Percentiles rank a stretch among this genome's conserved stretches.
These are phyloP conservation scores for Cercospora sp. DNA, from an alignment of 2,329 filamentous ascomycete species.

Conservation along the genomic window DNA sequence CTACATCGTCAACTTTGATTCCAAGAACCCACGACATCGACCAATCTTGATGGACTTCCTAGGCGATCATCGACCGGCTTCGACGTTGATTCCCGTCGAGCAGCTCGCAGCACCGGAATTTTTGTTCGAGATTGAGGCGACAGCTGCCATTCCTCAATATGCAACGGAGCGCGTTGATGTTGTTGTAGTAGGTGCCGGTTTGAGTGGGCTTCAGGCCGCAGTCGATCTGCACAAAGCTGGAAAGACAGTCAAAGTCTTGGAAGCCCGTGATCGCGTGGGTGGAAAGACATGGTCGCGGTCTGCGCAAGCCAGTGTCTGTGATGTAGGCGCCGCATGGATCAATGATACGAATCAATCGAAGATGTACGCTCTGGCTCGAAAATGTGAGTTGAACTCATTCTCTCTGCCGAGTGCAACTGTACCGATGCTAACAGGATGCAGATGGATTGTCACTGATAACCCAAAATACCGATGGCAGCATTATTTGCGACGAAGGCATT, in stretches of 20 bases:
- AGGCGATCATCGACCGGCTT: slow-evolving; percentile 30
- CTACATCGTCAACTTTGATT: slow-evolving; percentile 34
- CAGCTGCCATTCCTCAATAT: slow-evolving; percentile 26
- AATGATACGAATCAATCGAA: slow-evolving; percentile 56
- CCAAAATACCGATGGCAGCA: slow-evolving; percentile 52
- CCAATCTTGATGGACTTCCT: slow-evolving; percentile 28
- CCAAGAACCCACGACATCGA: slow-evolving; percentile 26
- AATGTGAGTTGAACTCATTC: slow-evolving; percentile 26
- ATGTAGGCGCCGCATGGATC: slow-evolving; percentile 61
- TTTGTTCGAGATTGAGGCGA: slow-evolving; percentile 34
- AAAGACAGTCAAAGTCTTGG: slow-evolving; percentile 33
- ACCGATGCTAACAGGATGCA: not conserved
- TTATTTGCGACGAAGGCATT: slow-evolving; percentile 45
- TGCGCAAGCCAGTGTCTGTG: slow-evolving; percentile 41
- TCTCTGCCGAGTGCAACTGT: not conserved
- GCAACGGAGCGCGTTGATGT: slow-evolving; percentile 31
- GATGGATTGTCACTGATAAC: slow-evolving; percentile 47
- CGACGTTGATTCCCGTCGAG: slow-evolving; percentile 30
- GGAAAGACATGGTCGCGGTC: slow-evolving; percentile 51
- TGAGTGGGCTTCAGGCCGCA: slow-evolving; percentile 37
- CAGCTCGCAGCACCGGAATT: slow-evolving; percentile 31
- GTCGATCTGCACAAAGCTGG: slow-evolving; percentile 33
- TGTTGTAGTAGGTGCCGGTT: slow-evolving; percentile 38
- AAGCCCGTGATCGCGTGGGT: slow-evolving; percentile 40
- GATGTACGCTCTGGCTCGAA: slow-evolving; percentile 46